Percentiles rank a stretch among this genome's conserved stretches.
phyloP scores from a whole-genome alignment of 495 filamentous ascomycete species.

The Paragyromitra xinjiangensis region DNA sequence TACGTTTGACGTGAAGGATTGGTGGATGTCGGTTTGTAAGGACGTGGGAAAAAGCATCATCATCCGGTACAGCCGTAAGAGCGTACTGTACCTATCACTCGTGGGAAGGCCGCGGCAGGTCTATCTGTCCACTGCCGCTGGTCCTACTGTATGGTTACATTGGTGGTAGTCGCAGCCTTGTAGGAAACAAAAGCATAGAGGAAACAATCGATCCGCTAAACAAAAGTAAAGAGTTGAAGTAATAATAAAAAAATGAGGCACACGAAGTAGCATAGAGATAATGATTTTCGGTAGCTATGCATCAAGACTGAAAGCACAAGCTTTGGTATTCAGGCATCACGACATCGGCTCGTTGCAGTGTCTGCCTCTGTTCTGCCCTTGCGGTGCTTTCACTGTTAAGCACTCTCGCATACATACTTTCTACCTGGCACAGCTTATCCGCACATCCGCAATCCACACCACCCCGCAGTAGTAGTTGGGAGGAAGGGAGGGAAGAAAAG shows the following conservation, averaged over 20 bases:
- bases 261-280: background rate
- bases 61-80: slow-evolving; percentile 8
- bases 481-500: background rate
- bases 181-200: too few species aligned
- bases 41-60: slow-evolving; percentile 11
- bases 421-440: slow-evolving; percentile 28
- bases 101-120: background rate
- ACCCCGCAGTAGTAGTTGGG: background rate
- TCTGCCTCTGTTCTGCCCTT: slow-evolving; percentile 11
- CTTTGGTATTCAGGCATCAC: slow-evolving; percentile 19
- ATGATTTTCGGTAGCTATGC: background rate
- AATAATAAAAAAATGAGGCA: background rate
- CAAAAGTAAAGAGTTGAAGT: too few species aligned
- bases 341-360: slow-evolving; percentile 40
- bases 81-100: background rate
- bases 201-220: too few species aligned
- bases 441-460: slow-evolving; percentile 17
- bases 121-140: background rate
- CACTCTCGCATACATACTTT: slow-evolving; percentile 6
- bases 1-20: background rate
- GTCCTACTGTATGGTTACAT: too few species aligned
- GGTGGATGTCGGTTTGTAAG: slow-evolving; percentile 2
- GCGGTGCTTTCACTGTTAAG: background rate
- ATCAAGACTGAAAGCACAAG: background rate
- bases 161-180: too few species aligned